Evolutionary conservation across 768 basidiomycete genomes (phyloP), one percentile per base, ranked within the genome.

Genomic region (Hygrophorus pudorinus): DNA sequence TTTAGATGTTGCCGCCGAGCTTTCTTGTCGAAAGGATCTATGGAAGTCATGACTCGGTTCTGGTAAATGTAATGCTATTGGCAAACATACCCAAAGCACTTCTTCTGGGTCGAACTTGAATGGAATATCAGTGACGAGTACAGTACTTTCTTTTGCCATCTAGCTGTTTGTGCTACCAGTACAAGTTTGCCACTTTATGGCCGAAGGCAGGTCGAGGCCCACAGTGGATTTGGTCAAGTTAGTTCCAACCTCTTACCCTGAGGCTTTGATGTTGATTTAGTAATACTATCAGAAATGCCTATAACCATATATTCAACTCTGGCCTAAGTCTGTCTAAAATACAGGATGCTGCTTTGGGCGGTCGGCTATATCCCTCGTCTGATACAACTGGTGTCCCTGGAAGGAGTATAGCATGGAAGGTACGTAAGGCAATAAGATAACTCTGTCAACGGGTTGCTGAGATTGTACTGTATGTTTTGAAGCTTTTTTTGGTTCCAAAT

Each of bases 321-420:
- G 73, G 73, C 29, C 56, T 59, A 34, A 71, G 75, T 41, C 65
- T 81, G 24, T 72, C 78, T 35, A 83, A 80, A 59, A 61, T 85
- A 49, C 78, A 75, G 58, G 83, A 90, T 59, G 69, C 73, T 29
- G 73, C 78, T 9, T 62, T 84, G 12, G 70, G 73, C 46, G 79
- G 79, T 54, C 72, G 75, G 12, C 59, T 89, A 13, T 73, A 81
- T 50, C 56, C 60, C 40, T 54, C 64, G 18, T 57, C 64, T 44
- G 63, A 60, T 44, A 56, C 62, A 2, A 57, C 68, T 28, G 77
- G 73, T 38, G 66, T 84, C 6, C 61, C 75, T 45, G 88, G 88
- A n/a, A 70, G 88, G 54, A 88, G 87, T 60, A 61, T 91, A 45
- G 79, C 78, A 41, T 91, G 88, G 88, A 91, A 90, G 81, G 87